Base-by-base conservation (phyloP, 306 rosid species). In the Arachis hypogaea region DNA sequence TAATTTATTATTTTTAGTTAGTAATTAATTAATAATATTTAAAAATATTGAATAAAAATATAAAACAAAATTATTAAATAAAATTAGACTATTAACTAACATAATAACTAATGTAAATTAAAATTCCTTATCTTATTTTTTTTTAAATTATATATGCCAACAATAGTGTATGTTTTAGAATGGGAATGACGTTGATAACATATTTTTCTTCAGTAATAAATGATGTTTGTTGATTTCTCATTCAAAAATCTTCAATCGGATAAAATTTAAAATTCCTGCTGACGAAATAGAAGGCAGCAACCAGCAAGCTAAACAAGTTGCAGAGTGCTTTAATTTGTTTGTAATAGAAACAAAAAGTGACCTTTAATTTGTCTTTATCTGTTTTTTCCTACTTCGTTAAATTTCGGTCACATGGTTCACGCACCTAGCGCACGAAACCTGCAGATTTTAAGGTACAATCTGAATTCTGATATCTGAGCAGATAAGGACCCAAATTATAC, bases 381-480 rank as follows among this genome's bases (percentile, higher is more conserved):
- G n/a, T 46, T 7, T 44, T 18, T 60, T 80, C 5, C 63, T 52
- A 33, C 76, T 51, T 36, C 5, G 16, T 73, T 67, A 30, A 42
- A 52, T 66, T 57, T 16, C 14, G 55, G 5, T 14, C 18, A 49
- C 55, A 11, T 49, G 55, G 6, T 18, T 12, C 80, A 83, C 78
- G 55, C 76, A 2, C 16, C 55, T 49, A 49, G 16, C 55, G 16
- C 55, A 49, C 16, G 51, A 9, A 55, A 63, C 60, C 45, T 49
- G 55, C 55, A 40, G 59, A 51, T 55, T 70, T 29, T 44, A 41
- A 18, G 44, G 38, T 2, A 33, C 38, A 33, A 4, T 33, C 38
- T 33, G 44, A 3, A n/a, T 38, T 46, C 47, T 51, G 59, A 43
- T 43, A 3, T 8, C 44, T 36, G 10, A 36, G 3, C 57, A 5